Base-by-base conservation (phyloP, 306 rosid genomes). In the Quercus mongolica region DNA sequence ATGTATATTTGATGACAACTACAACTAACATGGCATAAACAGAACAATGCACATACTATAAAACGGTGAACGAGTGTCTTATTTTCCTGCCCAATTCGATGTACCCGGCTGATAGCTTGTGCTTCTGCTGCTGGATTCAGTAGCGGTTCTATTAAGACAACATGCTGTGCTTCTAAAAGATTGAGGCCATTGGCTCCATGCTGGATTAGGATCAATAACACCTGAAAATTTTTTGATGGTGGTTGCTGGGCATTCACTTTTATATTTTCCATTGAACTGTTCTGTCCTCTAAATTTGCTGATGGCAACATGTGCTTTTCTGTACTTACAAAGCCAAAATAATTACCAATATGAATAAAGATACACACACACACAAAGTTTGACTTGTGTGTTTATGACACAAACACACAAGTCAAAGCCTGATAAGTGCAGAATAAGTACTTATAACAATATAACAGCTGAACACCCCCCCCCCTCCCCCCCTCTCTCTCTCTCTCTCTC, bases 61-160 rank as follows among this genome's bases (percentile, higher is more conserved):
- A 95, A 95, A 15, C 96, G 96, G 80, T 95, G 99, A 79, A 94
- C 92, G 17, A 93, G 88, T 59, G 97, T 95, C 85, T 76, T 85
- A 7, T 90, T 77, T 76, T 85, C 74, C 81, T 91, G 98, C 62
- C 97, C 97, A 6, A 92, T 92, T n/a, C 98, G 96, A 83, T 92
- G 99, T 12, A 95, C 97, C 21, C 94, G 92, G 68, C 99, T 89
- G 78, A 95, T 92, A 56, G 99, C 98, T 87, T 92, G 98, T 70
- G 98, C 98, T 84, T 95, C 99, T 5, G 89, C 96, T 64, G 98
- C 99, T 56, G 98, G 99, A 85, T 95, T 95, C 69, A 95, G 98
- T 46, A 95, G 85, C 3, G 98, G 99, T 83, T 95, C 99, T 7
- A 92, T 91, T 74, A 95, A 96, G 75, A 95, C 87, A 70, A 92